Evolutionary conservation across 805 yeast species (phyloP).

Genomic region (Teunomyces lycoperdinae): DNA sequence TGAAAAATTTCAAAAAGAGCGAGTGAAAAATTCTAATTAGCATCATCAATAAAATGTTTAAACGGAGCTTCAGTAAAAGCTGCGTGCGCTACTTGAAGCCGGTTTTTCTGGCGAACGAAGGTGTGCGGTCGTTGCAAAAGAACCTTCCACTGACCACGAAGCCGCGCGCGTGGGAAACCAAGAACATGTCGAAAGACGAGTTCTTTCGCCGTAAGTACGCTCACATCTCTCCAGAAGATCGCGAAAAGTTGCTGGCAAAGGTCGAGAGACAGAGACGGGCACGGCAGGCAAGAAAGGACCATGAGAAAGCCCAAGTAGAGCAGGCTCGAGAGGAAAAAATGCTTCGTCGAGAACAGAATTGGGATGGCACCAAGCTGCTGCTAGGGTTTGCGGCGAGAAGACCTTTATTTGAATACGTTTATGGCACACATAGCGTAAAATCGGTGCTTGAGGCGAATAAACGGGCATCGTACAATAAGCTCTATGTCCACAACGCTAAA

Average conservation of each 20-base stretch:
- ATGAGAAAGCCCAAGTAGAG: conserved; percentile 14
- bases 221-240: conserved; percentile 22
- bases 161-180: conserved; percentile 33
- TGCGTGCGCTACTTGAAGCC: neutral
- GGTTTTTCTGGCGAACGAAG: conserved; percentile 6
- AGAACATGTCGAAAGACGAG: conserved; percentile 36
- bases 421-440: conserved; percentile 71
- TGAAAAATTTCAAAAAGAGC: too few species aligned
- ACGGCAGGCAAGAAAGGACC: conserved; percentile 21
- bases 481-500: conserved; percentile 47
- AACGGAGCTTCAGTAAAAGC: neutral
- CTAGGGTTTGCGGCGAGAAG: neutral
- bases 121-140: conserved; percentile 20
- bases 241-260: conserved; percentile 25
- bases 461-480: conserved; percentile 50
- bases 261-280: conserved; percentile 30
- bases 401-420: conserved; percentile 54
- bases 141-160: conserved; percentile 19
- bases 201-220: conserved; percentile 38
- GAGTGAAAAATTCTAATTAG: neutral
- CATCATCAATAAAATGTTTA: neutral
- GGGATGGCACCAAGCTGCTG: too few species aligned
- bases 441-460: conserved; percentile 62
- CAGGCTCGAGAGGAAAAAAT: conserved; percentile 2
- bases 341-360: neutral